Evolutionary conservation across 495 filamentous ascomycete genomes (phyloP).

Genomic region (Aspergillus panamensis): DNA sequence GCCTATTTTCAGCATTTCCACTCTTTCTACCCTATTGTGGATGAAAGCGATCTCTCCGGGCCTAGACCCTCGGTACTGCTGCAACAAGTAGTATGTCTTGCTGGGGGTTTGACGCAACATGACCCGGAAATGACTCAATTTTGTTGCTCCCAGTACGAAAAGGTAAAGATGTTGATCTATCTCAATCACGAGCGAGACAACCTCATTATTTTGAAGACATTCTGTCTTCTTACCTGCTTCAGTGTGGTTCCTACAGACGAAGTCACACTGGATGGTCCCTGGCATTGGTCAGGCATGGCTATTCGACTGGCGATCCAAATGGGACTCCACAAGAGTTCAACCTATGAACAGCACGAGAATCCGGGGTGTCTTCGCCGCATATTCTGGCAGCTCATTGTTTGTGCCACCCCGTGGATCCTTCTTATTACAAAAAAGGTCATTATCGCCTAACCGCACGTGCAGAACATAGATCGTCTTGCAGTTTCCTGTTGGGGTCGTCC

Average conservation of each 20-base stretch:
- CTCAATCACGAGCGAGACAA: slow-evolving; percentile 13
- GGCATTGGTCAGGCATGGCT: slow-evolving; percentile 23
- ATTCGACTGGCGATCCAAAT: slow-evolving; percentile 19
- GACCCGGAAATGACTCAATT: slow-evolving; percentile 8
- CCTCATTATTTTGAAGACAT: slow-evolving; percentile 11
- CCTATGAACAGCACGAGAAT: slow-evolving; percentile 3
- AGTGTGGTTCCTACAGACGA: slow-evolving; percentile 7
- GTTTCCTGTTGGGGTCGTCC: slow-evolving; percentile 9
- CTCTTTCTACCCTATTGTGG: slow-evolving; percentile 14
- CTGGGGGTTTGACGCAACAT: slow-evolving; percentile 19
- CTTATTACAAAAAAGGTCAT: too few species aligned
- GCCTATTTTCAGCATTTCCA: slow-evolving; percentile 16
- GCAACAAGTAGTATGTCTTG: slow-evolving; percentile 19
- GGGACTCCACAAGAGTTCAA: slow-evolving; percentile 16
- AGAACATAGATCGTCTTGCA: slow-evolving; percentile 4
- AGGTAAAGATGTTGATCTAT: slow-evolving; percentile 20
- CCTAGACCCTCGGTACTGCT: slow-evolving; percentile 13
- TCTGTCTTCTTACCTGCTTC: slow-evolving; percentile 17
- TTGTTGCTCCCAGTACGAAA: slow-evolving; percentile 15
- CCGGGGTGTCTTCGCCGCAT: slow-evolving; percentile 12
- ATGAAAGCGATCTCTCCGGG: slow-evolving; percentile 4
- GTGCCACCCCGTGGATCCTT: too few species aligned
- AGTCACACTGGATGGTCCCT: slow-evolving; percentile 20
- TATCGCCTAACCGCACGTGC: too few species aligned
- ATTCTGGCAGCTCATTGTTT: slow-evolving; percentile 23